These are phyloP conservation scores for Talaromyces borbonicus DNA, from an alignment of 495 filamentous ascomycete genomes.

Conservation along the genomic window DNA sequence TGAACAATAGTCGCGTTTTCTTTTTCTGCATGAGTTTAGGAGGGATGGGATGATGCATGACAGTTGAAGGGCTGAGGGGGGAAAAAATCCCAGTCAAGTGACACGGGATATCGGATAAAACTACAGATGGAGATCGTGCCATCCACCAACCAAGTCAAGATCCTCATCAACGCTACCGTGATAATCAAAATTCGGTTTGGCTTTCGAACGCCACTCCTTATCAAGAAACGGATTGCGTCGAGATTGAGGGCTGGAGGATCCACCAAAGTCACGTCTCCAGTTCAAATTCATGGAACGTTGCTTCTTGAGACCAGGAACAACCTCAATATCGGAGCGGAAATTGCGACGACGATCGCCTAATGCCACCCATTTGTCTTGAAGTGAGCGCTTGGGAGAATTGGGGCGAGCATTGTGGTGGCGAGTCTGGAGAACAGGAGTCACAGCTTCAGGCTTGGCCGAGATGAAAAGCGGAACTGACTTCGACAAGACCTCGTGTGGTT, in stretches of 20 bases:
- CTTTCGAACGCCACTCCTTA: conserved; percentile 56
- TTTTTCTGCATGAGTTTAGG: not conserved
- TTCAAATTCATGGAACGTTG: conserved; percentile 22
- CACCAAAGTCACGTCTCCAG: conserved; percentile 43
- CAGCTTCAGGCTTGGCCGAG: not conserved
- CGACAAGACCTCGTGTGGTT: not conserved
- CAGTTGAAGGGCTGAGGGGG: conserved; percentile 4
- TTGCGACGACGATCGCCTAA: conserved; percentile 73
- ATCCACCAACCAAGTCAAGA: conserved; percentile 84
- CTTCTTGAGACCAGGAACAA: conserved; percentile 31
- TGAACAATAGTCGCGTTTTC: not conserved
- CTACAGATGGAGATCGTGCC: conserved; percentile 54
- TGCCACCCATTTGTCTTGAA: conserved; percentile 77
- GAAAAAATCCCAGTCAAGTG: conserved; percentile 6
- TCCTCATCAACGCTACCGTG: conserved; percentile 59
- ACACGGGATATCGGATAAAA: conserved; percentile 6
- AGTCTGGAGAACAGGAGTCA: not conserved
- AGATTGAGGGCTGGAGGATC: conserved; percentile 39
- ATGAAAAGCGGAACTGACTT: conserved; percentile 1
- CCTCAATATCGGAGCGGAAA: conserved; percentile 39
- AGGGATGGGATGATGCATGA: conserved; percentile 2
- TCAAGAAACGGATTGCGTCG: conserved; percentile 32
- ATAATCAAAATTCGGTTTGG: conserved; percentile 22
- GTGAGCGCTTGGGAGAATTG: conserved; percentile 39
- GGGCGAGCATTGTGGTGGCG: conserved; percentile 26